Conservation (phyloP, 345 rosid genomes). For the Eucalyptus pauciflora region DNA sequence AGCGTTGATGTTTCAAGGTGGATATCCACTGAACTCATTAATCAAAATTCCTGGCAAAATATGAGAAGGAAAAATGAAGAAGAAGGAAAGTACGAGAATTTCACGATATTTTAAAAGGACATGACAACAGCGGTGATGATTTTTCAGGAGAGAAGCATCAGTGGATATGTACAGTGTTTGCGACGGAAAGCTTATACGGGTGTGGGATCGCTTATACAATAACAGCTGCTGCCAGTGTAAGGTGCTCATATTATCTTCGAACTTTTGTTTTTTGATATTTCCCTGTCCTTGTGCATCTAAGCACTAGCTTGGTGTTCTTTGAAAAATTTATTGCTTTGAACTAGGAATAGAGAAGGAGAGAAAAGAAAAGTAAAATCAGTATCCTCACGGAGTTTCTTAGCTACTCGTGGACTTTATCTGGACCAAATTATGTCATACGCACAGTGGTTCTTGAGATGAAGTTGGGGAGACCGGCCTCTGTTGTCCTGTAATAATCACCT, state of each 20-base stretch:
- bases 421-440: neutral
- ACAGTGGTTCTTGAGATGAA: neutral
- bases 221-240: slow-evolving; percentile 38
- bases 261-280: neutral
- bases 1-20: neutral
- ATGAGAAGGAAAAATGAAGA: neutral
- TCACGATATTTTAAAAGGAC: neutral
- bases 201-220: slow-evolving; percentile 25
- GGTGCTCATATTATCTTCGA: slow-evolving; percentile 3
- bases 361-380: neutral
- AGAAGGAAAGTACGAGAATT: neutral
- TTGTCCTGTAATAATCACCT: neutral
- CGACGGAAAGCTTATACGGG: slow-evolving; percentile 28
- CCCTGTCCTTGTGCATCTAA: neutral
- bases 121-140: neutral
- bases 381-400: neutral
- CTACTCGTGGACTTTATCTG: neutral
- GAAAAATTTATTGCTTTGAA: neutral
- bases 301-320: neutral
- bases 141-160: slow-evolving; percentile 24
- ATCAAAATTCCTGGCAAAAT: neutral
- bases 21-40: neutral
- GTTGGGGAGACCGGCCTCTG: neutral
- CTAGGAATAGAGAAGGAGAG: neutral
- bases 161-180: slow-evolving; percentile 17